Evolutionary conservation across 805 yeast genomes (phyloP), one percentile per base, ranked within the genome.

Genomic region (Yamadazyma scolyti): DNA sequence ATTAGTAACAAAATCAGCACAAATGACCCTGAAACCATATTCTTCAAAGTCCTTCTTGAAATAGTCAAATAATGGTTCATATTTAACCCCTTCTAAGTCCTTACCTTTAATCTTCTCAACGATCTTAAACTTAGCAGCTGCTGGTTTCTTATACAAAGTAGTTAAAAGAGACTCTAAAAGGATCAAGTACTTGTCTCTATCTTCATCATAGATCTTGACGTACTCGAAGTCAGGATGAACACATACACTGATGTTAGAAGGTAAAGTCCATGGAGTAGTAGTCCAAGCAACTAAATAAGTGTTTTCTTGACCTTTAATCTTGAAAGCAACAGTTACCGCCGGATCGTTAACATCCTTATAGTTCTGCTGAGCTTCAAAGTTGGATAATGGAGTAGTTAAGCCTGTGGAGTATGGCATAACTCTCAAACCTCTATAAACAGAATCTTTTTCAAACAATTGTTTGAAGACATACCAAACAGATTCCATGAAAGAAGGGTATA

Each of bases 351-450:
- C 97, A 39, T 93, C 97, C 69, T 93, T 93, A 72, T 93, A 93
- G 60, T 93, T 93, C 60, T 88, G 95, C 63, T 89, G 97, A 40
- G 98, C 97, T 71, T 93, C 99, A 52, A 93, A 93, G 65, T 93
- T 93, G 38, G 96, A 86, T 56, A 93, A 71, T 19, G 98, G 96
- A 31, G 99, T 93, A 23, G 97, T 90, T 44, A 85, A 81, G 35
- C 95, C 99, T 23, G 97, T 90, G 16, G 97, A 90, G 64, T 93
- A 93, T 27, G 99, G 99, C 99, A 93, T 93, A 33, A 93, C 99
- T 59, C 95, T 79, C 60, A 77, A 79, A 37, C 98, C 98, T 62
- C 95, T 78, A 70, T 93, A 93, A 27, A 93, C 97, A 35, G 85
- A 77, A 31, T 79, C 82, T 62, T 89, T 93, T 36, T 83, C 79